A percentile compares a stretch with the other conserved stretches of the same genome.
Conservation (phyloP, 176 grass and related monocot genomes). For the Bromus sterilis region DNA sequence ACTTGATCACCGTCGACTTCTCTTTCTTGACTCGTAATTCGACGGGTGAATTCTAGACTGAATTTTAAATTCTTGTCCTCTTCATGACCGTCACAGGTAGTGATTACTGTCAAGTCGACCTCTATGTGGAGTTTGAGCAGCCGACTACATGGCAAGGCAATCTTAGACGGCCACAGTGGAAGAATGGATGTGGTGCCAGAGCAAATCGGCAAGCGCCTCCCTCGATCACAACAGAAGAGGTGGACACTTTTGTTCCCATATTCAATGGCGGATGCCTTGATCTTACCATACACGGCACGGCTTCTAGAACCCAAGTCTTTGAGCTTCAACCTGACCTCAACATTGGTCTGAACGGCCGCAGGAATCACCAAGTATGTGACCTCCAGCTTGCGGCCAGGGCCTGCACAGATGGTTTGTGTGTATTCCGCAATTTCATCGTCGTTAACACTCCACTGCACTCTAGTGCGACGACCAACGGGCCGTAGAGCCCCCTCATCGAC, state of each 20-base stretch:
- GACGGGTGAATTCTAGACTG: background rate
- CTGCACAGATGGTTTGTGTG: background rate
- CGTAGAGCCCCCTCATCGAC: background rate
- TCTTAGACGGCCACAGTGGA: background rate
- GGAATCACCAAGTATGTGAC: conserved; percentile 14
- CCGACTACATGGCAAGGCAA: background rate
- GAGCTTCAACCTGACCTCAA: background rate
- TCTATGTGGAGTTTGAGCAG: background rate
- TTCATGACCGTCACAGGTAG: background rate
- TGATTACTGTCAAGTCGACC: background rate
- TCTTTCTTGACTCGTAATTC: background rate
- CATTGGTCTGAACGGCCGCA: background rate
- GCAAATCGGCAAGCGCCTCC: background rate
- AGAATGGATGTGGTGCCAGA: background rate
- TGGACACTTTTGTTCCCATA: background rate
- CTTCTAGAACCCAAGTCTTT: conserved; percentile 1
- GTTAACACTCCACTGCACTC: background rate
- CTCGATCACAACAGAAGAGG: background rate
- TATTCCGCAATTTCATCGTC: background rate
- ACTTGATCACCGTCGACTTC: background rate
- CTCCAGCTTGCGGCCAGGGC: background rate
- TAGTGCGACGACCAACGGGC: background rate
- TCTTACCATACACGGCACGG: background rate
- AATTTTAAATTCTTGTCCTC: background rate
- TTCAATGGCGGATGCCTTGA: background rate